Evolutionary conservation across 1,139 yeast genomes (phyloP), one percentile per base, ranked within the genome.

Genomic region (Pichia sp.): DNA sequence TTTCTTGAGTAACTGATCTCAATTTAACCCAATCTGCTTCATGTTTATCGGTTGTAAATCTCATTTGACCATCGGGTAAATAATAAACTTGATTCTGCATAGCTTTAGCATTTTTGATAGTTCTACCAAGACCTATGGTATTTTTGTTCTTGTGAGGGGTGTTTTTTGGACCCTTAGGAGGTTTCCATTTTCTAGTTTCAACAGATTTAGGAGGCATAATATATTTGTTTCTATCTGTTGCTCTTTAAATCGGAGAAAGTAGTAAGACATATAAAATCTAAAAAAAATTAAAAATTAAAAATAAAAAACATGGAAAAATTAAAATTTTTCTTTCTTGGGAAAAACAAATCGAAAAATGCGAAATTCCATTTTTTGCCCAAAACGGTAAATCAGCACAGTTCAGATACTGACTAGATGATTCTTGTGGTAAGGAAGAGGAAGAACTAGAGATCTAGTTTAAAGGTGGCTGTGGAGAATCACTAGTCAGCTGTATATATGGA

Each of bases 1-100:
- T 78, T 62, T 93, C 97, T 56, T 93, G 97, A 0, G 98, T 91
- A 21, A 91, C 94, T 8, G 96, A 87, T 59, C 93, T 75, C 55
- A 91, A 67, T 55, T 88, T 87, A 40, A 85, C 95, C 95, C 95
- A 86, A 49, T 74, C 76, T 13, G 88, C 93, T 57, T 85, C 94
- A 51, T 76, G 84, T 52, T 82, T 80, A 51, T 84, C 93, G 2
- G 91, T 83, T 22, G 88, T 80, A 50, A 82, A 83, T 59, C 91
- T 70, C 78, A 83, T 73, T 57, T 85, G 93, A 51, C 93, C 93
- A 66, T 84, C 93, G 26, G 94, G 94, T 41, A 84, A 68, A 52
- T 69, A 76, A 55, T 81, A 80, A 44, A 85, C 74, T 45, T 74
- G 73, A 57, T 84, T 81, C 54, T 83, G 89, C 50, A 69, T 68